Evolutionary conservation across 2,329 filamentous ascomycete species (phyloP).

Genomic region (Talaromyces amestolkiae): DNA sequence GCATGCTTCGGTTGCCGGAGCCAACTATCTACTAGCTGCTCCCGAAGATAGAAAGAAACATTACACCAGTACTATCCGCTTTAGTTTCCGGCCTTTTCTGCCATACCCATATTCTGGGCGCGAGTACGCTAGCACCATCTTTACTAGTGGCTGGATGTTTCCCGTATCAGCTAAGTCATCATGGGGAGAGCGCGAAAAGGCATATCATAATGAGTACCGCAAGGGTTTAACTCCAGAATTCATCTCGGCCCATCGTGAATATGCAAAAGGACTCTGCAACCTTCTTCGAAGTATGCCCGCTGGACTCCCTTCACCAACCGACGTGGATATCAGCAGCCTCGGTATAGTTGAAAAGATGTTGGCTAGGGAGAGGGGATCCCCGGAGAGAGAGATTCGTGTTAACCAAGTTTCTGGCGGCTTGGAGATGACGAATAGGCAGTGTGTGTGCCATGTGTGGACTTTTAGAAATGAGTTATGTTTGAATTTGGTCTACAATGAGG

Average conservation of each 20-base stretch:
- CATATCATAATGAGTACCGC: constrained; percentile 24
- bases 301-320: constrained; percentile 27
- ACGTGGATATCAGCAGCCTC: constrained; percentile 28
- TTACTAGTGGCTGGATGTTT: constrained; percentile 21
- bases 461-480: constrained; percentile 34
- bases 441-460: constrained; percentile 31
- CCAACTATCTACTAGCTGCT: constrained; percentile 28
- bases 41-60: constrained; percentile 22
- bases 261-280: constrained; percentile 26
- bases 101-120: constrained; percentile 28
- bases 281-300: constrained; percentile 24
- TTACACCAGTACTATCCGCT: constrained; percentile 33
- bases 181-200: constrained; percentile 21
- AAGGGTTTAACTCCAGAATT: constrained; percentile 24
- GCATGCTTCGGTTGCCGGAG: constrained; percentile 32
- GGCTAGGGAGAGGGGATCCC: constrained; percentile 26
- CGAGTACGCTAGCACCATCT: constrained; percentile 23
- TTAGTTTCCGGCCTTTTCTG: constrained; percentile 29
- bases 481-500: constrained; percentile 33
- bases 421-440: constrained; percentile 32
- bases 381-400: constrained; percentile 26
- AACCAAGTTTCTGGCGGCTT: constrained; percentile 30
- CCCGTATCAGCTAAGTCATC: constrained; percentile 18
- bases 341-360: constrained; percentile 22
- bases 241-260: constrained; percentile 29